Conservation (phyloP, 495 filamentous ascomycete species). For the Xylaria cubensis region DNA sequence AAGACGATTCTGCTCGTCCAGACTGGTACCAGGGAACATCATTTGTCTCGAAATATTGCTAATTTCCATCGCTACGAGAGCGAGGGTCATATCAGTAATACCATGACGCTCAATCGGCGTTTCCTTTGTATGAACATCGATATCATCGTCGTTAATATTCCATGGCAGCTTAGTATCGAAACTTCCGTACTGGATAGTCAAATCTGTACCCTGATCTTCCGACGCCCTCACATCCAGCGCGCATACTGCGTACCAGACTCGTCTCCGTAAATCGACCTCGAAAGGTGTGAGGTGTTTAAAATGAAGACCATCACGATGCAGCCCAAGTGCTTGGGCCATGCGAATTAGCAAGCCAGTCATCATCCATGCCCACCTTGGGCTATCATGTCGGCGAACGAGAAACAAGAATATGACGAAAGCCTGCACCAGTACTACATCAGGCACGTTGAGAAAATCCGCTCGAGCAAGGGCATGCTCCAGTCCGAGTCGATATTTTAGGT, state of each 20-base stretch:
- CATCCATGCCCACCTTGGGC: slow-evolving; percentile 59
- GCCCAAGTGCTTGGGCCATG: slow-evolving; percentile 56
- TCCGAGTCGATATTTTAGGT: slow-evolving; percentile 59
- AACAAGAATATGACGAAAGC: slow-evolving; percentile 57
- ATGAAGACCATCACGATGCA: slow-evolving; percentile 55
- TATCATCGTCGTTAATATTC: slow-evolving; percentile 56
- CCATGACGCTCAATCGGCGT: slow-evolving; percentile 41
- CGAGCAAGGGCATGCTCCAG: slow-evolving; percentile 61
- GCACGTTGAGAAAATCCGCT: slow-evolving; percentile 58
- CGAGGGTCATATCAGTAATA: slow-evolving; percentile 45
- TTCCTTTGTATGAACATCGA: slow-evolving; percentile 44
- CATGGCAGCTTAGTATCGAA: slow-evolving; percentile 52
- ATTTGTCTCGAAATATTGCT: slow-evolving; percentile 47
- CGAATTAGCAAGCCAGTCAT: slow-evolving; percentile 59
- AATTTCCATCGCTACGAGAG: slow-evolving; percentile 40
- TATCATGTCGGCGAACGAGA: slow-evolving; percentile 57
- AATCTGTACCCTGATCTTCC: slow-evolving; percentile 52
- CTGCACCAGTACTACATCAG: slow-evolving; percentile 53
- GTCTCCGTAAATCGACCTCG: slow-evolving; percentile 56
- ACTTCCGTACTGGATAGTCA: slow-evolving; percentile 42
- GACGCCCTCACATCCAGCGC: slow-evolving; percentile 47
- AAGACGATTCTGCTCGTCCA: slow-evolving; percentile 54
- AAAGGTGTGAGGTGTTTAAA: slow-evolving; percentile 51
- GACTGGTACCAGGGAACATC: slow-evolving; percentile 40
- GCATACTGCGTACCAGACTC: slow-evolving; percentile 56